Evolutionary conservation across 768 basidiomycete genomes (phyloP).

Genomic region (Galerina sulciceps): DNA sequence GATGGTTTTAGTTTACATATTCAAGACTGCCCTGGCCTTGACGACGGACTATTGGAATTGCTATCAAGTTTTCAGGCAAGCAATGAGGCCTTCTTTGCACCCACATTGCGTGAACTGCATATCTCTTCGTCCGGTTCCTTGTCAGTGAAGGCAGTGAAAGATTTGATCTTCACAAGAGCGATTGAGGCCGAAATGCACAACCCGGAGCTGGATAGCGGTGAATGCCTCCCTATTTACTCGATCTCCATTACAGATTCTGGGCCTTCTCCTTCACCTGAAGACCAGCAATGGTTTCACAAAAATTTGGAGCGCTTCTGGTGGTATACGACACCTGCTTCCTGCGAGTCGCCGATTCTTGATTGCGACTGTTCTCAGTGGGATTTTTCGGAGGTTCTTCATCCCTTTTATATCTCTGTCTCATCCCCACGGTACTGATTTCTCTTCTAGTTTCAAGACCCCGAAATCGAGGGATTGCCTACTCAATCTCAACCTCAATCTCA

Average conservation of each 20-base stretch:
- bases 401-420: not conserved
- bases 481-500: not conserved
- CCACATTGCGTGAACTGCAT: conserved; percentile 9
- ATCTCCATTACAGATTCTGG: not conserved
- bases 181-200: not conserved
- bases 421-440: not conserved
- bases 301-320: conserved; percentile 6
- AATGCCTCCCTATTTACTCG: not conserved
- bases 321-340: not conserved
- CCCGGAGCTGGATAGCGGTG: not conserved
- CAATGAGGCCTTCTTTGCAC: conserved; percentile 1
- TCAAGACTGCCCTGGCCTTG: conserved; percentile 11
- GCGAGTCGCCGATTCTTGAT: conserved; percentile 10
- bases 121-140: conserved; percentile 1
- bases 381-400: not conserved
- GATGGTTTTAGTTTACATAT: conserved; percentile 16
- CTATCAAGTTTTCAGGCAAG: not conserved
- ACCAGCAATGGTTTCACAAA: not conserved
- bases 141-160: conserved; percentile 2
- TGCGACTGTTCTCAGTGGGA: conserved; percentile 18
- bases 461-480: not conserved
- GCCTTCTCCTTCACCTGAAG: not conserved
- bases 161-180: not conserved
- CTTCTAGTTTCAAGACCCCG: not conserved
- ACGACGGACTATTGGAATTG: conserved; percentile 11